Evolutionary conservation across 1,284 basidiomycete genomes (phyloP).

Genomic region (Leucoagaricus sp.): DNA sequence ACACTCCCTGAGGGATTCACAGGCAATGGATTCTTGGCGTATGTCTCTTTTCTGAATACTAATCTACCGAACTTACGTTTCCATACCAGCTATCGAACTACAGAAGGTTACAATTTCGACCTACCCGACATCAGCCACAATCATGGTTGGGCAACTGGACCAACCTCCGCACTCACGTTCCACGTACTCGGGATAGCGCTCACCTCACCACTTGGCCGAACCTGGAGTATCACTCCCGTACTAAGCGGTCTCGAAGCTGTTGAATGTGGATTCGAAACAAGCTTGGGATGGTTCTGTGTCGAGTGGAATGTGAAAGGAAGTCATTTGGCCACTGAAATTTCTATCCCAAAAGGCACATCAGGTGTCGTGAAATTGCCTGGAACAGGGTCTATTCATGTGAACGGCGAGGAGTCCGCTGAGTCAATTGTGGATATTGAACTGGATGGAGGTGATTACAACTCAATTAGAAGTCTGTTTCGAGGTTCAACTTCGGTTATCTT

Average conservation of each 20-base stretch:
- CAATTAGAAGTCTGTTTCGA: background rate
- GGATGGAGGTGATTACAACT: background rate
- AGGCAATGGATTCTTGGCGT: constrained; percentile 45
- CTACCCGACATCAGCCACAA: constrained; percentile 45
- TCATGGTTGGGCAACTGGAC: constrained; percentile 48
- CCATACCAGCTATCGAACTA: constrained; percentile 36
- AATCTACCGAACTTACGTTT: background rate
- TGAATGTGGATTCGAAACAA: constrained; percentile 45
- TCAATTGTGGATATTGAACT: background rate
- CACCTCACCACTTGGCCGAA: constrained; percentile 35
- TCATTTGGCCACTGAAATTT: background rate
- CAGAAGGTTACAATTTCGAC: constrained; percentile 47
- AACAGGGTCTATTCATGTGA: background rate
- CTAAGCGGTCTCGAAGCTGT: constrained; percentile 32
- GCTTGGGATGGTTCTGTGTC: constrained; percentile 43
- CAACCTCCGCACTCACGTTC: constrained; percentile 45
- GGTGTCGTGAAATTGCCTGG: background rate
- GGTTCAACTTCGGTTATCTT: too few relatives aligned
- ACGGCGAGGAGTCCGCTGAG: background rate
- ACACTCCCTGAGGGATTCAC: too few relatives aligned
- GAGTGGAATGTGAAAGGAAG: constrained; percentile 31
- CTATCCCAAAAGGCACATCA: background rate
- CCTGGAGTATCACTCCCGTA: constrained; percentile 41
- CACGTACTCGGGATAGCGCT: constrained; percentile 44
- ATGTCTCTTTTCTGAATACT: constrained; percentile 13